A percentile compares a stretch with the other conserved stretches of the same genome.
Evolutionary conservation across 495 filamentous ascomycete species (phyloP).

Genomic region (Penicillium goetzii): DNA sequence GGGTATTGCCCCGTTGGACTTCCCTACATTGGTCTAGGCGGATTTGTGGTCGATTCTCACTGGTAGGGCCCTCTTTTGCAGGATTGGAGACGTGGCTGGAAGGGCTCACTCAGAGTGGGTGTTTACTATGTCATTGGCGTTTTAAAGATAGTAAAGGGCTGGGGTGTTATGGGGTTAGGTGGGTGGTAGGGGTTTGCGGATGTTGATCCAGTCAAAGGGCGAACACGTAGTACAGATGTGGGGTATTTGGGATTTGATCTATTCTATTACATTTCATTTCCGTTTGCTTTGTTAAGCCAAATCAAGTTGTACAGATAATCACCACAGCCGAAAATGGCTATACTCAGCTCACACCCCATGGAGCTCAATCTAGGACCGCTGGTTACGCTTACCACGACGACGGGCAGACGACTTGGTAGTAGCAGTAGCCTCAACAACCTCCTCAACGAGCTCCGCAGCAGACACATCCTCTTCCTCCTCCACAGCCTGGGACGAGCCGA

Average conservation of each 20-base stretch:
- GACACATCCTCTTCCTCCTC: slow-evolving; percentile 16
- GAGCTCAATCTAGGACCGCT: slow-evolving; percentile 32
- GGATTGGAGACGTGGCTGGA: not conserved
- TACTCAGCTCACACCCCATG: not conserved
- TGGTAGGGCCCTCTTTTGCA: slow-evolving; percentile 11
- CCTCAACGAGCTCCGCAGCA: slow-evolving; percentile 34
- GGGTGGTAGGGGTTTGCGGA: not conserved
- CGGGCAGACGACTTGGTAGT: slow-evolving; percentile 33
- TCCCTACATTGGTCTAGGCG: slow-evolving; percentile 20
- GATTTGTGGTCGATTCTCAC: slow-evolving; percentile 20
- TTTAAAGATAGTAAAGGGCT: not conserved
- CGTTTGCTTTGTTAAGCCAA: not conserved
- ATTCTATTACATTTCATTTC: slow-evolving; percentile 16
- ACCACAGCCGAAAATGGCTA: not conserved
- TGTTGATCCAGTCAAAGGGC: not conserved
- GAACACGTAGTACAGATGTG: not conserved
- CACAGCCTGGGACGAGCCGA: slow-evolving; percentile 35
- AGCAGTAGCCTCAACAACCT: slow-evolving; percentile 33
- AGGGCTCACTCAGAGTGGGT: not conserved
- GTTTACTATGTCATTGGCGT: not conserved
- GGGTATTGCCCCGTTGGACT: slow-evolving; percentile 26
- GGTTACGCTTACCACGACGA: slow-evolving; percentile 40
- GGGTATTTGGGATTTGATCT: slow-evolving; percentile 4
- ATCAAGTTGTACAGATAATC: not conserved
- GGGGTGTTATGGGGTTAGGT: not conserved